Evolutionary conservation across 352 stramenopile species (phyloP).

Genomic region (Blastocystis sp.): DNA sequence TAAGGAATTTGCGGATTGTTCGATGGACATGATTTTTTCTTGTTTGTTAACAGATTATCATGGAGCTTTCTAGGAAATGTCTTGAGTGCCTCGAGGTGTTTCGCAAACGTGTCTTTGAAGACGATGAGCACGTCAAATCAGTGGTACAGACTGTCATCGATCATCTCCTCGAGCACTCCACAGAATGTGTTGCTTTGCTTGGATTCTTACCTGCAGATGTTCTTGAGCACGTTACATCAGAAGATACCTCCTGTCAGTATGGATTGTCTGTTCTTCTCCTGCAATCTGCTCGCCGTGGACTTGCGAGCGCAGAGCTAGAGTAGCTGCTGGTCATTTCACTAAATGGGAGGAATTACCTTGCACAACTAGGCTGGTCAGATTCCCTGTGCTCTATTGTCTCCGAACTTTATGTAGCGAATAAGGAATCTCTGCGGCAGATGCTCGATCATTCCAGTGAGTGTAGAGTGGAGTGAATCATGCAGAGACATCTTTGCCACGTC

Average conservation of each 20-base stretch:
- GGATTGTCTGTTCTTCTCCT: neutral
- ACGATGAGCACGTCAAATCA: neutral
- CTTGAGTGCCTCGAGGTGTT: neutral
- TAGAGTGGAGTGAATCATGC: neutral
- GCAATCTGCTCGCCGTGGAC: neutral
- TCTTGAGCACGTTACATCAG: neutral
- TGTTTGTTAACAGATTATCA: conserved; percentile 31
- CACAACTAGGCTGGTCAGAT: neutral
- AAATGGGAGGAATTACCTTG: neutral
- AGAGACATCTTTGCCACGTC: neutral
- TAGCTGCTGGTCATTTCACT: neutral
- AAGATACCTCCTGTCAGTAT: neutral
- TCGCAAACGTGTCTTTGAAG: neutral
- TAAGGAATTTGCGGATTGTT: conserved; percentile 63
- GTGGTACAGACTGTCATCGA: neutral
- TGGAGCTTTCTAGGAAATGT: neutral
- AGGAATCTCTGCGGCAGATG: neutral
- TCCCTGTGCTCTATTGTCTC: neutral
- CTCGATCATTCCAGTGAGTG: neutral
- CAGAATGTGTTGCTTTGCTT: neutral
- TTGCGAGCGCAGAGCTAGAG: neutral
- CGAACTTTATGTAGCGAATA: neutral
- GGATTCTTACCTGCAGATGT: neutral
- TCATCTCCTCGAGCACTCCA: neutral
- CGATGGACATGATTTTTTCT: neutral